Conservation (phyloP, 768 basidiomycete genomes). For the Boletus pseudo-olivaceus region DNA sequence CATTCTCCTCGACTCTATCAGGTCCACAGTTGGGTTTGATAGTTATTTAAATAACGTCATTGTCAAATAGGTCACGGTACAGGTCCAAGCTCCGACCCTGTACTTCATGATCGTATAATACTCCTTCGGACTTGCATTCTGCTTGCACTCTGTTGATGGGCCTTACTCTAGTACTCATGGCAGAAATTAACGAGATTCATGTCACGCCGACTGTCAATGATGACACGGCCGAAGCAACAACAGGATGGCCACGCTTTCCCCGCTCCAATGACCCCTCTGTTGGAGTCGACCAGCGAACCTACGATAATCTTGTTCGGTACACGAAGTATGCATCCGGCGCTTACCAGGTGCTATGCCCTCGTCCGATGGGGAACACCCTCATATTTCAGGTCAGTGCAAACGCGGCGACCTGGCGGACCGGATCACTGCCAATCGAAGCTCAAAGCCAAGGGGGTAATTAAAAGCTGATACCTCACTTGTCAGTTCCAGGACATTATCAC, state of each 20-base stretch:
- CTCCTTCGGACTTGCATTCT: neutral
- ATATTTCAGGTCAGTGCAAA: constrained; percentile 35
- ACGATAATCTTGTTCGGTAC: constrained; percentile 42
- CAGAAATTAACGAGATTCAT: neutral
- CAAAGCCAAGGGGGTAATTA: neutral
- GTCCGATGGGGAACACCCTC: constrained; percentile 46
- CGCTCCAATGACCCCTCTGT: constrained; percentile 17
- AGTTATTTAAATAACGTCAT: neutral
- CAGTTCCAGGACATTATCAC: constrained; percentile 39
- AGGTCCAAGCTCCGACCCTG: neutral
- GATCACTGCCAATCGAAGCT: neutral
- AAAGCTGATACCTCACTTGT: neutral
- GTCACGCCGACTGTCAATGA: neutral
- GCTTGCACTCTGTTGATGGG: neutral
- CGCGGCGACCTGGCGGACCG: neutral
- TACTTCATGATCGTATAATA: neutral
- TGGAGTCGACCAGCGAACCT: constrained; percentile 36
- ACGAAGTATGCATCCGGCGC: constrained; percentile 50
- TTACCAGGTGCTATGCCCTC: constrained; percentile 44
- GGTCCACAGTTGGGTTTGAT: constrained; percentile 1
- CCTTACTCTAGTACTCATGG: constrained; percentile 5
- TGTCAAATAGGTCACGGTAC: neutral
- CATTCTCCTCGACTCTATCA: constrained; percentile 58
- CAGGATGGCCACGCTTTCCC: constrained; percentile 20
- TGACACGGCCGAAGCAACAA: neutral